Evolutionary conservation across 805 yeast genomes (phyloP), one percentile per base, ranked within the genome.

Genomic region (Lipomyces orientalis): DNA sequence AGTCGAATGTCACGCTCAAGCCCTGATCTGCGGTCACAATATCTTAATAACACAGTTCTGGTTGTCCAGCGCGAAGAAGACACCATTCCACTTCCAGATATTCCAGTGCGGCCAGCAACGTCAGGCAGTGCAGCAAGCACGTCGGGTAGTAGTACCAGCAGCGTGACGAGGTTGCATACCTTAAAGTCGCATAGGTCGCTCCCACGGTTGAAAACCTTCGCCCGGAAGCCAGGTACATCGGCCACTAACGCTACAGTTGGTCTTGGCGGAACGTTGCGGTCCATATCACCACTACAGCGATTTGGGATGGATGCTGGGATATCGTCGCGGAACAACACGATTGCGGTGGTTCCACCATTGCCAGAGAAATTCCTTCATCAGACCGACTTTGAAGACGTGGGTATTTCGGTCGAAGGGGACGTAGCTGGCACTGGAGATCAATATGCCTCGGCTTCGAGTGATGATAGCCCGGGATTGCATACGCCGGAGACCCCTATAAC

Each of bases 21-120:
- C 25, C 69, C 69, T 5, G 68, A 65, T 56, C 56, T 65, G 31
- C 62, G 61, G 16, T 56, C 68, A 3, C 62, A 62, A 12, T 62
- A 34, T 62, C 43, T 58, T n/a, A 51, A 37, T 19, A 37, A 46
- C n/a, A 25, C 65, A 12, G 33, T 14, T 14, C 60, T 25, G 29
- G 3, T 25, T 25, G 29, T 19, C 19, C 58, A 12, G 58, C 25
- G 9, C 4, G 34, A 14, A 12, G 43, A n/a, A 12, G 29, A 33
- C 31, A 22, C n/a, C n/a, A 5, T 35, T 6, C 49, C 63, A 8
- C 39, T 46, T 4, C 55, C 55, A 6, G 33, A 37, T 19, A 34
- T 43, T 19, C 62, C 43, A 19, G 12, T 29, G n/a, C n/a, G 62
- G 37, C 62, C 62, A 6, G 22, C 57, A 10, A 59, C 62, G 9